phyloP scores from a whole-genome alignment of 1,284 basidiomycete species.

The Hymenochaete sp. region DNA sequence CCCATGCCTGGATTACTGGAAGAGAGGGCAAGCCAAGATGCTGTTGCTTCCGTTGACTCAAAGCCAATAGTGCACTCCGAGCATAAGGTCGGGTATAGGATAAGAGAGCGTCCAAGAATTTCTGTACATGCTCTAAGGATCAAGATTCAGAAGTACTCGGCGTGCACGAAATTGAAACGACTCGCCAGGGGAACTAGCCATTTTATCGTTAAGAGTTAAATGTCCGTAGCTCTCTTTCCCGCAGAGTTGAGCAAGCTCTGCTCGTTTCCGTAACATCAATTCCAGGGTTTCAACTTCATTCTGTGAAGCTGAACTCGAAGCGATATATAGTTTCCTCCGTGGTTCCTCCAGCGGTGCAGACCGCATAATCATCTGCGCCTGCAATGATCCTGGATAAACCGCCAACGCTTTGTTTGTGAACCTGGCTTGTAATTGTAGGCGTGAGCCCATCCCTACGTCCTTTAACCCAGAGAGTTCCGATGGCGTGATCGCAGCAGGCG shows the following conservation, averaged over 20 bases:
- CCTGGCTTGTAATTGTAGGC: slow-evolving; percentile 62
- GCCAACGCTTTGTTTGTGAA: slow-evolving; percentile 64
- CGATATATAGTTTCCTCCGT: slow-evolving; percentile 71
- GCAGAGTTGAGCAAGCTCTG: slow-evolving; percentile 72
- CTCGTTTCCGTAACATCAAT: slow-evolving; percentile 63
- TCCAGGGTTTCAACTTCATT: slow-evolving; percentile 71
- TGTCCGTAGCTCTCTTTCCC: slow-evolving; percentile 78
- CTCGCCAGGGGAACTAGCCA: slow-evolving; percentile 83
- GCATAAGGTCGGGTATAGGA: slow-evolving; percentile 72
- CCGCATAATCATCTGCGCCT: slow-evolving; percentile 88
- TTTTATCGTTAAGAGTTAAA: slow-evolving; percentile 84
- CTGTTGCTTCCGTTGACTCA: slow-evolving; percentile 68
- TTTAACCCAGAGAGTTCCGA: slow-evolving; percentile 60
- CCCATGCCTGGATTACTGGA: slow-evolving; percentile 82
- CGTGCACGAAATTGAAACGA: slow-evolving; percentile 7
- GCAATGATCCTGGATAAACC: slow-evolving; percentile 76
- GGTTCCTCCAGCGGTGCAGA: slow-evolving; percentile 79
- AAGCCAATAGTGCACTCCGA: slow-evolving; percentile 56
- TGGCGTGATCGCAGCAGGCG: slow-evolving; percentile 57
- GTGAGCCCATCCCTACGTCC: slow-evolving; percentile 59
- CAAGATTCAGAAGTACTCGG: slow-evolving; percentile 8
- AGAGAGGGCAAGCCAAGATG: slow-evolving; percentile 46
- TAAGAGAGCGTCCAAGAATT: slow-evolving; percentile 75
- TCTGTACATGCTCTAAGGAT: slow-evolving; percentile 67
- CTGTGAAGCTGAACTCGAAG: slow-evolving; percentile 60